Evolutionary conservation across 2,329 filamentous ascomycete genomes (phyloP).

Genomic region (Whalleya microplaca): DNA sequence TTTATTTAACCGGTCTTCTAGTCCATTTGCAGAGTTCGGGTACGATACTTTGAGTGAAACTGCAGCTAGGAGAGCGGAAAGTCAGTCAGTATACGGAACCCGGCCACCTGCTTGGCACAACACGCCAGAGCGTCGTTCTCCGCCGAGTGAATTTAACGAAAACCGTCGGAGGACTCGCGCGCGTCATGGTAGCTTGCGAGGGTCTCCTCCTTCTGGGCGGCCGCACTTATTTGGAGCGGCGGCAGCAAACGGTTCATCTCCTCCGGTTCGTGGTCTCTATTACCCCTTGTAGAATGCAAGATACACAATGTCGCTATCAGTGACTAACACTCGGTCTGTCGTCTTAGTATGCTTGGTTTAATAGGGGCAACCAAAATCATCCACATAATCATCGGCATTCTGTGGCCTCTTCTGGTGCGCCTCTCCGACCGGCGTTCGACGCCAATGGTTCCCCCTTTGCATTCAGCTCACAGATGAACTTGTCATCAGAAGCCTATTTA

Average conservation of each 20-base stretch:
- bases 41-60: conserved; percentile 12
- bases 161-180: conserved; percentile 36
- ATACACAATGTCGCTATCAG: conserved; percentile 4
- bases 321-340: conserved; percentile 19
- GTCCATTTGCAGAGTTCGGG: conserved; percentile 13
- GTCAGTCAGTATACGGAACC: conserved; percentile 7
- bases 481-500: conserved; percentile 21
- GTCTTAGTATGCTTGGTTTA: conserved; percentile 25
- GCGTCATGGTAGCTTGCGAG: conserved; percentile 33
- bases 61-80: conserved; percentile 25
- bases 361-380: conserved; percentile 15
- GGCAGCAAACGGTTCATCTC: conserved; percentile 22
- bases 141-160: conserved; percentile 33
- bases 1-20: conserved; percentile 11
- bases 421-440: conserved; percentile 19
- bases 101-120: conserved; percentile 24
- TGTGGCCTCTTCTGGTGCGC: conserved; percentile 12
- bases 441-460: conserved; percentile 8
- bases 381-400: conserved; percentile 21
- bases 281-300: conserved; percentile 16
- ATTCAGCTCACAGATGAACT: conserved; percentile 20
- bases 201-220: conserved; percentile 29
- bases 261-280: conserved; percentile 29
- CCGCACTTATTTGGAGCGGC: conserved; percentile 21
- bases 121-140: conserved; percentile 33